phyloP scores from a whole-genome alignment of 1,139 yeast genomes.

The Diutina neorugosa region DNA sequence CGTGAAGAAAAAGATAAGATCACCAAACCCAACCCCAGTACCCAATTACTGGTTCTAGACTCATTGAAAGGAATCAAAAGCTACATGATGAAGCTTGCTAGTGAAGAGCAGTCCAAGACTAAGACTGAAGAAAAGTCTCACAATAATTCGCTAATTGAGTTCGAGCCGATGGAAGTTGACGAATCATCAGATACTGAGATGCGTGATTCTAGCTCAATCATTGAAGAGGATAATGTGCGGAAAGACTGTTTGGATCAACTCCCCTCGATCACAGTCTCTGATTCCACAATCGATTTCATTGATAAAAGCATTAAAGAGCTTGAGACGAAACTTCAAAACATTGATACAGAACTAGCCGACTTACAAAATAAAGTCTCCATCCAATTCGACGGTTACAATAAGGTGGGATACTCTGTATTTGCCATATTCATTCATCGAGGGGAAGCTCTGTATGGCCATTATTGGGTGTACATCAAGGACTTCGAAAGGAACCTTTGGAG shows the following conservation, averaged over 20 bases:
- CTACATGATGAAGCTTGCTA: conserved; percentile 28
- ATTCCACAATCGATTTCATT: conserved; percentile 25
- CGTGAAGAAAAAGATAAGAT: conserved; percentile 30
- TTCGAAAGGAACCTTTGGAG: conserved; percentile 56
- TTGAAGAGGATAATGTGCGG: too few species aligned
- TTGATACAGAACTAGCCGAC: conserved; percentile 25
- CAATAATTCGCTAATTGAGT: background rate
- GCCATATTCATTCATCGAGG: conserved; percentile 94
- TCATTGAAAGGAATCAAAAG: conserved; percentile 40
- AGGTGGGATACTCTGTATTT: conserved; percentile 69
- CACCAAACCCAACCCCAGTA: conserved; percentile 29
- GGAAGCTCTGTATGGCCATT: conserved; percentile 92
- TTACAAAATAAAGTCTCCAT: conserved; percentile 37
- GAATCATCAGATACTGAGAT: background rate
- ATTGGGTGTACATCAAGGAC: conserved; percentile 89
- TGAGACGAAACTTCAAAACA: conserved; percentile 21
- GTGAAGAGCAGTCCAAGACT: background rate
- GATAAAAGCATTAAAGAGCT: conserved; percentile 23
- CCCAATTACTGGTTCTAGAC: conserved; percentile 39
- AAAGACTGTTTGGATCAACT: background rate
- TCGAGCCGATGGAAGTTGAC: background rate
- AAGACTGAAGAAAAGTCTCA: background rate
- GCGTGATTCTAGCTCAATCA: too few species aligned
- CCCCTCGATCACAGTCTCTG: conserved; percentile 5
- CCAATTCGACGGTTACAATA: conserved; percentile 49